Conservation (phyloP, 2,329 filamentous ascomycete species). For the Monilinia fructigena region DNA sequence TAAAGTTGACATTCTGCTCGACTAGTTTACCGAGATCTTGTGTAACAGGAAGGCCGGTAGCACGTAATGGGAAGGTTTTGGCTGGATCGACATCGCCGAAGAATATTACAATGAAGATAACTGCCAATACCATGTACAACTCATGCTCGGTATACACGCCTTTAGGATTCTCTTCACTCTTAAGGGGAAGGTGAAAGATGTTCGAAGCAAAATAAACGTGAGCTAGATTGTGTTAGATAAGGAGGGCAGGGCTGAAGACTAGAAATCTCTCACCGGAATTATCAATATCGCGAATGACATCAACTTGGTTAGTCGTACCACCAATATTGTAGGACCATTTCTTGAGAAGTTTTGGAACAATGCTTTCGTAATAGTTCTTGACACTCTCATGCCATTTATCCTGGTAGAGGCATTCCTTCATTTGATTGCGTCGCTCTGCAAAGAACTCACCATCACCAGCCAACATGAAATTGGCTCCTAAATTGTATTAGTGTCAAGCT, state of each 20-base stretch:
- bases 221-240: slow-evolving; percentile 47
- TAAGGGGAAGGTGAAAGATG: slow-evolving; percentile 54
- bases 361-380: slow-evolving; percentile 64
- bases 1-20: slow-evolving; percentile 61
- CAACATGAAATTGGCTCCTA: slow-evolving; percentile 54
- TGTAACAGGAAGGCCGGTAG: slow-evolving; percentile 61
- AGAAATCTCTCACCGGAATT: slow-evolving; percentile 46
- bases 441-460: slow-evolving; percentile 51
- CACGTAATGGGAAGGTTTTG: slow-evolving; percentile 59
- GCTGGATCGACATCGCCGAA: slow-evolving; percentile 64
- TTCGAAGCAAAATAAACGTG: slow-evolving; percentile 48
- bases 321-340: slow-evolving; percentile 45
- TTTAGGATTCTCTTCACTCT: slow-evolving; percentile 48
- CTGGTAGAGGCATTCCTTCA: slow-evolving; percentile 57
- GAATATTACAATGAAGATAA: slow-evolving; percentile 63
- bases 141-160: slow-evolving; percentile 55
- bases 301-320: slow-evolving; percentile 46
- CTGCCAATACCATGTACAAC: slow-evolving; percentile 24
- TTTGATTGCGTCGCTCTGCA: slow-evolving; percentile 51
- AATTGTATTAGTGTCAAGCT: neutral
- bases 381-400: slow-evolving; percentile 61
- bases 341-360: slow-evolving; percentile 45
- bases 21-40: slow-evolving; percentile 58
- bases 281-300: slow-evolving; percentile 61
- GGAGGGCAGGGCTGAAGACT: slow-evolving; percentile 42